These are phyloP conservation scores for Plasmodium gaboni DNA, from an alignment of 169 alveolate species.

Conservation along the genomic window DNA sequence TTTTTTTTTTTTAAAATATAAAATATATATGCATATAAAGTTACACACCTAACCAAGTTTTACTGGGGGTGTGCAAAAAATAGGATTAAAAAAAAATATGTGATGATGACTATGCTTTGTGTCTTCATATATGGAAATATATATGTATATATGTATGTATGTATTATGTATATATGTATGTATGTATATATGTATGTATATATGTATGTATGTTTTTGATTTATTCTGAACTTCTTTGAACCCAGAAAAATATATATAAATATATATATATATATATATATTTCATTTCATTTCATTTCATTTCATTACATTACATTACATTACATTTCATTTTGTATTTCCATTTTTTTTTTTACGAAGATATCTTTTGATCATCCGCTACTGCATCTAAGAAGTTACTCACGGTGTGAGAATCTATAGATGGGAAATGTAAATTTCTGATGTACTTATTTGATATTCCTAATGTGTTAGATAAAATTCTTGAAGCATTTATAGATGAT, in stretches of 20 bases:
- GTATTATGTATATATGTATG: not conserved
- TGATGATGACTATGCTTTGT: not conserved
- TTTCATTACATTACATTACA: no score
- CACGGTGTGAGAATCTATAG: constrained; percentile 40
- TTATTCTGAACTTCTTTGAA: no score
- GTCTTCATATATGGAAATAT: not conserved
- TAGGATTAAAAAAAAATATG: no score
- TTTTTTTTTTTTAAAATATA: no score
- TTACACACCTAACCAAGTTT: no score
- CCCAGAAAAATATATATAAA: not conserved
- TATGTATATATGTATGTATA: not conserved
- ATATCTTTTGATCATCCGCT: constrained; percentile 58
- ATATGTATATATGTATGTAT: not conserved
- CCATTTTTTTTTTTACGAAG: not conserved
- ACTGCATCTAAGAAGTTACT: constrained; percentile 60
- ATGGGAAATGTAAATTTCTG: constrained; percentile 31
- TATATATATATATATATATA: not conserved
- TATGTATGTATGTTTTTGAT: not conserved
- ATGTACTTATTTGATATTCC: constrained; percentile 59
- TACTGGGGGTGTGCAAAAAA: no score
- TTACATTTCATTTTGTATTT: not conserved
- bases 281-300: not conserved
- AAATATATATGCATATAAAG: no score
- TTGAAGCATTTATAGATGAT: constrained; percentile 26
- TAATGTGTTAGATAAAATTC: constrained; percentile 40